These are phyloP conservation scores for Hymenoscyphus occultus DNA, from an alignment of 2,329 filamentous ascomycete species.

Conservation along the genomic window DNA sequence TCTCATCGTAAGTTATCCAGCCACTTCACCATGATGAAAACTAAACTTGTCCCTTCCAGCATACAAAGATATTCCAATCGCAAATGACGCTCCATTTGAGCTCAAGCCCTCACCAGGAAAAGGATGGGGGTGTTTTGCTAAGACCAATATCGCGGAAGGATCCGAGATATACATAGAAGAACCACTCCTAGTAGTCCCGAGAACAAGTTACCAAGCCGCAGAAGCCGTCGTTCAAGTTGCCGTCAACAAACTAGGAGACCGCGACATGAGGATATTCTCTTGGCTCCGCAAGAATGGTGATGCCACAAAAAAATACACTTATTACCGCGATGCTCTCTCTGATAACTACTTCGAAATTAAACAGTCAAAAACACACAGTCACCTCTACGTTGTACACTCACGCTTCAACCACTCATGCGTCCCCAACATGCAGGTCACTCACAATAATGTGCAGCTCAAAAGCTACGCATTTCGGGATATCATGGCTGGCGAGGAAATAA, in stretches of 20 bases:
- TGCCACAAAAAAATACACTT: not conserved
- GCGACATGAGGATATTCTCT: not conserved
- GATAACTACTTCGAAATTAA: not conserved
- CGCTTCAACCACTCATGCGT: conserved; percentile 11
- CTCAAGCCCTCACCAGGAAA: not conserved
- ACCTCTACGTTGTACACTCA: conserved; percentile 10
- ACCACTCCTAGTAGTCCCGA: conserved; percentile 6
- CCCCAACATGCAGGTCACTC: not conserved
- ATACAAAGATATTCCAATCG: not conserved
- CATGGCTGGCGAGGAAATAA: conserved; percentile 11
- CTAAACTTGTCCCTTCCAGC: not conserved
- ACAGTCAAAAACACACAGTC: not conserved
- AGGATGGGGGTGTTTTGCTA: conserved; percentile 7
- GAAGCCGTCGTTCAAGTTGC: not conserved
- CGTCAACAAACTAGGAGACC: not conserved
- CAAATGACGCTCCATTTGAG: not conserved
- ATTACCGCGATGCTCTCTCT: no score
- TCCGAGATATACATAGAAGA: not conserved
- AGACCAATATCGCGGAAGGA: not conserved
- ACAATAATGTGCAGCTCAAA: not conserved
- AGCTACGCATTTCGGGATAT: conserved; percentile 10
- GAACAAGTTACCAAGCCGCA: not conserved
- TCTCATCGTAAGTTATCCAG: not conserved
- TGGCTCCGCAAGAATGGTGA: conserved; percentile 1
- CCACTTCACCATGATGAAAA: not conserved